Conservation (phyloP, 257 asterid genomes). For the Datura wrightii region DNA sequence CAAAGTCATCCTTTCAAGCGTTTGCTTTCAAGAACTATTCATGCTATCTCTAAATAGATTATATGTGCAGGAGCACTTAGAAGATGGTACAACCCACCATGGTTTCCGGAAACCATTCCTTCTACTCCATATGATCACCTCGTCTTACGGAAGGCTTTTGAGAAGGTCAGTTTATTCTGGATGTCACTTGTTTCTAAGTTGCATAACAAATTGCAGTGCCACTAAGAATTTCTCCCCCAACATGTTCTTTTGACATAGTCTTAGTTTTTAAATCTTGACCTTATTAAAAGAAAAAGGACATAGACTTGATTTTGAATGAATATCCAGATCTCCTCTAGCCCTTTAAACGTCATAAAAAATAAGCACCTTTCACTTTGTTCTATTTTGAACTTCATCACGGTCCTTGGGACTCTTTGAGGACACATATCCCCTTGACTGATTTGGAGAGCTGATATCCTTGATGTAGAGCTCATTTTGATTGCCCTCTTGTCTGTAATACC, state of each 20-base stretch:
- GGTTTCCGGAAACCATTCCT: conserved; percentile 85
- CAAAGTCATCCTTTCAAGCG: conserved; percentile 20
- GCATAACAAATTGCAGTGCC: background rate
- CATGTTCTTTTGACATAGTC: background rate
- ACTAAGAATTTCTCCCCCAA: background rate
- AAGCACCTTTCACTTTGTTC: background rate
- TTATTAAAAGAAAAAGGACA: no score
- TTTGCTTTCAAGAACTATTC: background rate
- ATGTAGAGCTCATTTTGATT: conserved; percentile 15
- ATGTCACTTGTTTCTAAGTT: background rate
- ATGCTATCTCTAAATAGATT: conserved; percentile 28
- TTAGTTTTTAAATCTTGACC: no score
- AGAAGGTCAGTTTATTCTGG: conserved; percentile 68
- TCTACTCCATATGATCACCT: conserved; percentile 75
- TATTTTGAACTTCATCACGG: background rate
- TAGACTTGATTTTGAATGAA: background rate
- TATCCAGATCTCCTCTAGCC: background rate
- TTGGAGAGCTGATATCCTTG: background rate
- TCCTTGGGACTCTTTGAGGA: background rate
- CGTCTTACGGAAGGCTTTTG: conserved; percentile 83
- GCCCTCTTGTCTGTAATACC: conserved; percentile 5
- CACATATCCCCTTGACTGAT: conserved; percentile 8
- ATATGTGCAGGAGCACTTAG: conserved; percentile 70
- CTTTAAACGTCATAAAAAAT: background rate
- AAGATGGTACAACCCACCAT: conserved; percentile 98